These are phyloP conservation scores for Botrytis paeoniae DNA, from an alignment of 2,329 filamentous ascomycete genomes.

Conservation along the genomic window DNA sequence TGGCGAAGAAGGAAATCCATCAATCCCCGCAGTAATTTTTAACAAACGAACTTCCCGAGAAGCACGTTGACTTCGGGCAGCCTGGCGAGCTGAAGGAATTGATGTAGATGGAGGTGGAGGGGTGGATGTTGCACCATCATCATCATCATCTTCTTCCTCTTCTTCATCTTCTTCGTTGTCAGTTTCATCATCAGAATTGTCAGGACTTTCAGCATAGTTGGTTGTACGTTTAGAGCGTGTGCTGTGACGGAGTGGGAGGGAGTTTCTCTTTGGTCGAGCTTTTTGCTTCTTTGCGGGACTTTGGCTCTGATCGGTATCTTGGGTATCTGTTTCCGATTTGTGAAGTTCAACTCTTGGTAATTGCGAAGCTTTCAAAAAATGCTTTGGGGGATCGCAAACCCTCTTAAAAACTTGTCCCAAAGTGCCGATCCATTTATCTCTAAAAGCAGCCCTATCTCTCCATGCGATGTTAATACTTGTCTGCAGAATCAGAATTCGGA, in stretches of 20 bases:
- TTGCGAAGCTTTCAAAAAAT: slow-evolving; percentile 16
- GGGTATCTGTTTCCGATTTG: background rate
- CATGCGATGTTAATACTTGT: slow-evolving; percentile 78
- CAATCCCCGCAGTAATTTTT: slow-evolving; percentile 32
- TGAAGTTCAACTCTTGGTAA: background rate
- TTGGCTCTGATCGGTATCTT: slow-evolving; percentile 18
- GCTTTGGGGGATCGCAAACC: slow-evolving; percentile 39
- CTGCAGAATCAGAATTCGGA: slow-evolving; percentile 68
- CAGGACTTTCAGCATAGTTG: slow-evolving; percentile 33
- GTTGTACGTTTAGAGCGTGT: slow-evolving; percentile 23
- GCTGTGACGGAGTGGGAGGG: slow-evolving; percentile 22
- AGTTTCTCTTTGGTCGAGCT: background rate
- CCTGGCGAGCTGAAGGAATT: slow-evolving; percentile 12
- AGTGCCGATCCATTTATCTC: slow-evolving; percentile 72
- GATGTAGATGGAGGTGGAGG: background rate
- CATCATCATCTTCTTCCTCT: slow-evolving; percentile 24
- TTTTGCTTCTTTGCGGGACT: slow-evolving; percentile 24
- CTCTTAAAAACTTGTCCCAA: slow-evolving; percentile 66
- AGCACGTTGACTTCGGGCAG: slow-evolving; percentile 20
- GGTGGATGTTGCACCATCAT: slow-evolving; percentile 11
- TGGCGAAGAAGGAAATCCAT: slow-evolving; percentile 25
- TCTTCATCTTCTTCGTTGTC: slow-evolving; percentile 5
- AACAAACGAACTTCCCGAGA: slow-evolving; percentile 33
- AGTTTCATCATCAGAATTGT: slow-evolving; percentile 22
- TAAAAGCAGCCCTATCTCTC: slow-evolving; percentile 76